These are phyloP conservation scores for Liriodendron chinense DNA, from an alignment of 164 flowering plant genomes.

Conservation along the genomic window DNA sequence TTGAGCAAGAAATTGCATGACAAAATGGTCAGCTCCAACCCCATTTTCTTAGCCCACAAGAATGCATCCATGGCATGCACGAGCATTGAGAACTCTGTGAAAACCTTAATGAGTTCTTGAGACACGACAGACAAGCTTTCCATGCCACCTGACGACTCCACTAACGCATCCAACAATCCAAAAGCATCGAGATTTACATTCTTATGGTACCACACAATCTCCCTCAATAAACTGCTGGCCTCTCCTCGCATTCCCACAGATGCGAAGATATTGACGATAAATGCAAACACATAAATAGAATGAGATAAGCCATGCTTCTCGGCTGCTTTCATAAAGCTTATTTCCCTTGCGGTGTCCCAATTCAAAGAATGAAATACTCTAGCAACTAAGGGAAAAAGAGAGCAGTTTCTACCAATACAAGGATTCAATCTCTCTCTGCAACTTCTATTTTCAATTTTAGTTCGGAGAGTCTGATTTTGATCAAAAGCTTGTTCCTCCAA, in stretches of 20 bases:
- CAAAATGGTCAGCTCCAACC: constrained; percentile 19
- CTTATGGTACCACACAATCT: constrained; percentile 34
- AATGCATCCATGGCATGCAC: constrained; percentile 46
- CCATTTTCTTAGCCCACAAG: constrained; percentile 32
- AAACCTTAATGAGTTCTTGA: constrained; percentile 47
- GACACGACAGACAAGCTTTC: constrained; percentile 19
- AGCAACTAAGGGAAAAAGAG: constrained; percentile 32
- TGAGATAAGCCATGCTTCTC: constrained; percentile 33
- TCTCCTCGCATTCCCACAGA: constrained; percentile 36
- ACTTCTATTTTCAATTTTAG: not conserved
- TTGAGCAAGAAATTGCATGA: constrained; percentile 65
- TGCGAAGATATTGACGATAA: constrained; percentile 43
- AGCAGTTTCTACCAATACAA: not conserved
- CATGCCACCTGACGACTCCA: constrained; percentile 20
- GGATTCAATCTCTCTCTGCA: not conserved
- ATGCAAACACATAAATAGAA: constrained; percentile 36
- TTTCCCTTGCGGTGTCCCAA: constrained; percentile 33
- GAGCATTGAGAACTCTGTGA: constrained; percentile 44
- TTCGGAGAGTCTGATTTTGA: not conserved
- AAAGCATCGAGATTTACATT: constrained; percentile 22
- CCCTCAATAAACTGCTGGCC: constrained; percentile 41
- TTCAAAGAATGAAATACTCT: constrained; percentile 42
- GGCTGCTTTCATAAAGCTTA: constrained; percentile 30
- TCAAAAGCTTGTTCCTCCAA: constrained; percentile 15
- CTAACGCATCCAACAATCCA: constrained; percentile 25